Percentiles rank a stretch among this genome's conserved stretches.
phyloP scores from a whole-genome alignment of 176 grass and related monocot species.

The Oropetium thomaeum region DNA sequence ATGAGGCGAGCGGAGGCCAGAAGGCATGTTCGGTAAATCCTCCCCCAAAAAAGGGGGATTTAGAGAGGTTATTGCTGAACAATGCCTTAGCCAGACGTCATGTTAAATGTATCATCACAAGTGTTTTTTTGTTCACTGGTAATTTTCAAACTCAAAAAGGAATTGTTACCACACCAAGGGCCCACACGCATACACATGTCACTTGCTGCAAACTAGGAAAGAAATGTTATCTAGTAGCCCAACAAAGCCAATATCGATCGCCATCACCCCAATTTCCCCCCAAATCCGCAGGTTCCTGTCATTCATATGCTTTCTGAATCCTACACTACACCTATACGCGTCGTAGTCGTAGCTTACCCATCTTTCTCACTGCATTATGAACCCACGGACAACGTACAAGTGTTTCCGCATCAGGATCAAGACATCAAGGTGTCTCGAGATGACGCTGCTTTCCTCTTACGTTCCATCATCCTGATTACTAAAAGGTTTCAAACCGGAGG shows the following conservation, averaged over 20 bases:
- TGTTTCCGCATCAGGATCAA: neutral
- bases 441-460: neutral
- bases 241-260: neutral
- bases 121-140: too few species aligned
- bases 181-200: neutral
- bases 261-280: neutral
- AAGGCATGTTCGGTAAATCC: too few species aligned
- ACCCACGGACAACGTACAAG: neutral
- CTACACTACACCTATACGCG: too few species aligned
- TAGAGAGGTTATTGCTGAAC: too few species aligned
- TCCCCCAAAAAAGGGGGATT: too few species aligned
- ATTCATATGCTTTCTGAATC: slow-evolving; percentile 11
- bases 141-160: neutral
- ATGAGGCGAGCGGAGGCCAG: too few species aligned
- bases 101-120: too few species aligned
- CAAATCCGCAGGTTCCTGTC: neutral
- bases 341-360: neutral
- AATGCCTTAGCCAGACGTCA: too few species aligned
- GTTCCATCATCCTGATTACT: neutral
- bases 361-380: slow-evolving; percentile 6
- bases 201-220: neutral
- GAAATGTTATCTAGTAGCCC: too few species aligned
- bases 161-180: neutral
- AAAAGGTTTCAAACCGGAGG: neutral
- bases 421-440: neutral